Percentiles rank a stretch among this genome's conserved stretches.
These are phyloP conservation scores for Lepidium didymum DNA, from an alignment of 345 rosid species.

Conservation along the genomic window DNA sequence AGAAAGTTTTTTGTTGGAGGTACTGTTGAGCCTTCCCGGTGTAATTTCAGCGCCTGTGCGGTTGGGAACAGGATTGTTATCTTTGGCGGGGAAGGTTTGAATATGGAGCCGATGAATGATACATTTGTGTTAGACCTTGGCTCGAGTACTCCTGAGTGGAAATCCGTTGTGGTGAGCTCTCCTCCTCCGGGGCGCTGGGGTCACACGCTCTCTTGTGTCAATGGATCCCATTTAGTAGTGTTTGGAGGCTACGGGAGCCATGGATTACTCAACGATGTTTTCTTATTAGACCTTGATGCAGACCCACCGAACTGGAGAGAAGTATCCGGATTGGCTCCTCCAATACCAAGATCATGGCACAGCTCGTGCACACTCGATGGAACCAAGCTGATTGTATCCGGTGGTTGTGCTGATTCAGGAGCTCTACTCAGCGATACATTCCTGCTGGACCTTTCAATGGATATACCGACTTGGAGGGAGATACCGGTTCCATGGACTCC, in stretches of 20 bases:
- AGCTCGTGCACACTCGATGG: constrained; percentile 98
- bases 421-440: constrained; percentile 84
- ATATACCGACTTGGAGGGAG: constrained; percentile 87
- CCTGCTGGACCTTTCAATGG: constrained; percentile 87
- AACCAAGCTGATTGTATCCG: constrained; percentile 83
- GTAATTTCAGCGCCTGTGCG: constrained; percentile 92
- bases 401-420: constrained; percentile 96
- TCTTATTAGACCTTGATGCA: constrained; percentile 82
- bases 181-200: constrained; percentile 99
- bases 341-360: constrained; percentile 94
- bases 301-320: constrained; percentile 90
- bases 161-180: constrained; percentile 81
- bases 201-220: constrained; percentile 82
- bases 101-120: constrained; percentile 97
- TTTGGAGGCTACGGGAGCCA: constrained; percentile 93
- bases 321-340: constrained; percentile 86
- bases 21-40: constrained; percentile 80
- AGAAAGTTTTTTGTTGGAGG: constrained; percentile 90
- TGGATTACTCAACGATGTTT: constrained; percentile 84
- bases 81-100: constrained; percentile 90
- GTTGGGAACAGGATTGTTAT: constrained; percentile 87
- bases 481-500: constrained; percentile 88
- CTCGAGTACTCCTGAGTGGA: constrained; percentile 81
- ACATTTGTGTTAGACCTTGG: constrained; percentile 82
- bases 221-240: constrained; percentile 80